Percentiles rank a stretch among this genome's conserved stretches.
These are phyloP conservation scores for Vigna hirtella DNA, from an alignment of 306 rosid genomes.

Conservation along the genomic window DNA sequence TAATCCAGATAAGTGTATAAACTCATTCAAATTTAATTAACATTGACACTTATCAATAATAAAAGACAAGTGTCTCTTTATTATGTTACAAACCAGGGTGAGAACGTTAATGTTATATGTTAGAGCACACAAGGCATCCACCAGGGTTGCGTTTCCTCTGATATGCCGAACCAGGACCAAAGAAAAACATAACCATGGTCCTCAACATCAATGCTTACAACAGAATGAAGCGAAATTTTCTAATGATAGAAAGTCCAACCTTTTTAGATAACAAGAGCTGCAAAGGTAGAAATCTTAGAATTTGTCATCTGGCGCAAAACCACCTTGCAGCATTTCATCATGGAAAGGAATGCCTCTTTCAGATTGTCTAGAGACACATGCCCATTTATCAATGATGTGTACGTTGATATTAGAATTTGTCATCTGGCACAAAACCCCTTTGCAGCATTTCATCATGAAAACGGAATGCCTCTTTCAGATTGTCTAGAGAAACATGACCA, in stretches of 20 bases:
- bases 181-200: not conserved
- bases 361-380: conserved; percentile 83
- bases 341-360: conserved; percentile 87
- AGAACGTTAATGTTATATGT: conserved; percentile 30
- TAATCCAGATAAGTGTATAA: no score
- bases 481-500: conserved; percentile 84
- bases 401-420: conserved; percentile 76
- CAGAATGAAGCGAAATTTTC: conserved; percentile 1
- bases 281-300: conserved; percentile 52
- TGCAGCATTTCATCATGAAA: conserved; percentile 93
- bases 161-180: conserved; percentile 18
- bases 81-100: conserved; percentile 17
- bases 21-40: no score
- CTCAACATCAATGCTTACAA: conserved; percentile 19
- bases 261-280: conserved; percentile 34
- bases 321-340: conserved; percentile 91
- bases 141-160: conserved; percentile 11
- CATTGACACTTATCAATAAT: not conserved
- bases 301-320: conserved; percentile 89
- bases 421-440: conserved; percentile 92
- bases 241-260: conserved; percentile 43
- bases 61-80: not conserved
- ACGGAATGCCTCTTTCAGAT: conserved; percentile 83
- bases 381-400: conserved; percentile 80
- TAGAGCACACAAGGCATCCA: conserved; percentile 18